Evolutionary conservation across 2,329 filamentous ascomycete species (phyloP).

Genomic region (Ascochyta fabae): DNA sequence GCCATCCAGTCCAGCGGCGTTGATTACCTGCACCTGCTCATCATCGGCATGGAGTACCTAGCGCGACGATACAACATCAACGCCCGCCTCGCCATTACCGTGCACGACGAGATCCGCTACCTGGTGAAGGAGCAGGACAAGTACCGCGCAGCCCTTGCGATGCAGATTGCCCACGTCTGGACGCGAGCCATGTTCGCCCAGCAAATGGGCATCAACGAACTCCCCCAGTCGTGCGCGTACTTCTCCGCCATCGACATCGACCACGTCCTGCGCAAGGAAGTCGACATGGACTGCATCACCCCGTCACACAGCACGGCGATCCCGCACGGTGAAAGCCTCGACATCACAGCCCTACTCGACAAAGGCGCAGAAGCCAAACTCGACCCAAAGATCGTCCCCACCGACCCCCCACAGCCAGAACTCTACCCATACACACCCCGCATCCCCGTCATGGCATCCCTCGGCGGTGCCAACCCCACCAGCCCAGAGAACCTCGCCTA

Average conservation of each 20-base stretch:
- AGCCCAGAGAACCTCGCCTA: constrained; percentile 60
- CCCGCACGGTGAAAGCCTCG: constrained; percentile 82
- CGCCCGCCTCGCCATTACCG: constrained; percentile 87
- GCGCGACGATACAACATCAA: constrained; percentile 82
- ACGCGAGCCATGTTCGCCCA: constrained; percentile 97
- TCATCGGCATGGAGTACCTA: constrained; percentile 94
- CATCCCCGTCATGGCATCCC: constrained; percentile 77
- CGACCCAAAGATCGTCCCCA: constrained; percentile 68
- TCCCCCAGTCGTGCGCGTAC: constrained; percentile 92
- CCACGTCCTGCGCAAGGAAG: constrained; percentile 93
- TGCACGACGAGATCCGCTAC: constrained; percentile 97
- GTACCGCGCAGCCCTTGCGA: constrained; percentile 87
- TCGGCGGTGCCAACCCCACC: constrained; percentile 56
- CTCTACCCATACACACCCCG: constrained; percentile 73
- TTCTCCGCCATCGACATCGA: constrained; percentile 97
- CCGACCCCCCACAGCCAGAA: constrained; percentile 64
- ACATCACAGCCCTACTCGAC: constrained; percentile 77
- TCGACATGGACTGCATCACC: constrained; percentile 96
- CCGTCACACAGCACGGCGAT: constrained; percentile 83
- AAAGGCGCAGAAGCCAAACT: constrained; percentile 74
- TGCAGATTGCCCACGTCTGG: constrained; percentile 95
- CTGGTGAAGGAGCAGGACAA: constrained; percentile 84
- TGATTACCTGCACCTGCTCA: constrained; percentile 93
- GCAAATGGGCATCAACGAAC: constrained; percentile 93
- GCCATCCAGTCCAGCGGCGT: constrained; percentile 97